Conservation (phyloP, 1,284 basidiomycete species). For the Vanrija sp. region DNA sequence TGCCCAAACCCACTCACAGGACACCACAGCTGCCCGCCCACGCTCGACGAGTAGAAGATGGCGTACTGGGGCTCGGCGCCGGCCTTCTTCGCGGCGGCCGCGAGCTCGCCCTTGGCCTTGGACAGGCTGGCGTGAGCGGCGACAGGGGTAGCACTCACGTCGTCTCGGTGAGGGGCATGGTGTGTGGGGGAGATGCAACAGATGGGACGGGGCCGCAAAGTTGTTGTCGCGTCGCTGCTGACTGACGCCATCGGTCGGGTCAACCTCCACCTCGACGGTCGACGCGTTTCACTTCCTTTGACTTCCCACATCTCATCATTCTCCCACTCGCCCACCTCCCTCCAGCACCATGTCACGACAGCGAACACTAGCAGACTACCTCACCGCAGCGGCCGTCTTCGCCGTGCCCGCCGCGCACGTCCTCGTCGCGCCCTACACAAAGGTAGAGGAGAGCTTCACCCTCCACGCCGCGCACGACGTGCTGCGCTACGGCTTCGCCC, state of each 20-base stretch:
- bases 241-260: too few relatives aligned
- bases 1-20: too few relatives aligned
- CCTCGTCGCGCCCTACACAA: slow-evolving; percentile 77
- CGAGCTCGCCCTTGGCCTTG: background rate
- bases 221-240: too few relatives aligned
- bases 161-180: too few relatives aligned
- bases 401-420: slow-evolving; percentile 63
- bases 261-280: too few relatives aligned
- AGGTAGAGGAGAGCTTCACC: slow-evolving; percentile 97
- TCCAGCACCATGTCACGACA: slow-evolving; percentile 21
- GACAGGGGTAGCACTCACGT: background rate
- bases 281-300: too few relatives aligned
- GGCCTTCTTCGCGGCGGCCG: background rate
- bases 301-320: too few relatives aligned
- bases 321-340: too few relatives aligned
- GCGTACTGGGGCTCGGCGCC: background rate
- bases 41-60: too few relatives aligned
- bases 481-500: slow-evolving; percentile 60
- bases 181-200: too few relatives aligned
- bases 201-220: too few relatives aligned
- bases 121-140: background rate
- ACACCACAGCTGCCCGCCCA: too few relatives aligned
- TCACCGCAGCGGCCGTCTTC: slow-evolving; percentile 46
- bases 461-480: slow-evolving; percentile 89
- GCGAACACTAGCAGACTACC: slow-evolving; percentile 52